Conservation (phyloP, 2,329 filamentous ascomycete species). For the Akanthomyces muscarius region DNA sequence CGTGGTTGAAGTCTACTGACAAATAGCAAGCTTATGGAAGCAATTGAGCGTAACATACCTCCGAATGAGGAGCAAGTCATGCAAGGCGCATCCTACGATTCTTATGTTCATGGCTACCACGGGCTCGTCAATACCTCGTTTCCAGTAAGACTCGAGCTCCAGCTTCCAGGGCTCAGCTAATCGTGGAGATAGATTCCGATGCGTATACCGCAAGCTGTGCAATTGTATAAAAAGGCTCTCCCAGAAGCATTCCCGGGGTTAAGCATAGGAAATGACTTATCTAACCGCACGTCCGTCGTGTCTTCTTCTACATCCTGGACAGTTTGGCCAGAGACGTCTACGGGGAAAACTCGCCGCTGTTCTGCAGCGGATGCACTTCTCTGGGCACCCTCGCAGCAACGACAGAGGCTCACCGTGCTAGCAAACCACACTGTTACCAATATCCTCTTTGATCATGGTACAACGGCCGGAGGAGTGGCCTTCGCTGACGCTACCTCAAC, state of each 20-base stretch:
- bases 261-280: slow-evolving; percentile 23
- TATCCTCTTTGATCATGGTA: slow-evolving; percentile 25
- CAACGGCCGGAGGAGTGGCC: slow-evolving; percentile 10
- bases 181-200: slow-evolving; percentile 19
- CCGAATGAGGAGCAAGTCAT: slow-evolving; percentile 20
- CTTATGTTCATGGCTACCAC: slow-evolving; percentile 29
- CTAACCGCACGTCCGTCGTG: slow-evolving; percentile 22
- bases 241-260: slow-evolving; percentile 22
- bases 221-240: slow-evolving; percentile 23
- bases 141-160: slow-evolving; percentile 17
- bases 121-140: slow-evolving; percentile 25
- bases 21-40: slow-evolving; percentile 19
- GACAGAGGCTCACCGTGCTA: slow-evolving; percentile 29
- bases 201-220: slow-evolving; percentile 23
- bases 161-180: background rate
- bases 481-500: slow-evolving; percentile 21
- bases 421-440: slow-evolving; percentile 33
- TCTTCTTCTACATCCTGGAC: slow-evolving; percentile 26
- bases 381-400: slow-evolving; percentile 31
- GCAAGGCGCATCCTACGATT: slow-evolving; percentile 22
- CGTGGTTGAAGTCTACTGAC: slow-evolving; percentile 17
- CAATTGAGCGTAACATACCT: slow-evolving; percentile 23
- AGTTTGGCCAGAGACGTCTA: slow-evolving; percentile 22
- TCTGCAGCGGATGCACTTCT: slow-evolving; percentile 25
- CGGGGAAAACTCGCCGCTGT: slow-evolving; percentile 20